Base-by-base conservation (phyloP, 805 yeast genomes). In the Yarrowia sp. region DNA sequence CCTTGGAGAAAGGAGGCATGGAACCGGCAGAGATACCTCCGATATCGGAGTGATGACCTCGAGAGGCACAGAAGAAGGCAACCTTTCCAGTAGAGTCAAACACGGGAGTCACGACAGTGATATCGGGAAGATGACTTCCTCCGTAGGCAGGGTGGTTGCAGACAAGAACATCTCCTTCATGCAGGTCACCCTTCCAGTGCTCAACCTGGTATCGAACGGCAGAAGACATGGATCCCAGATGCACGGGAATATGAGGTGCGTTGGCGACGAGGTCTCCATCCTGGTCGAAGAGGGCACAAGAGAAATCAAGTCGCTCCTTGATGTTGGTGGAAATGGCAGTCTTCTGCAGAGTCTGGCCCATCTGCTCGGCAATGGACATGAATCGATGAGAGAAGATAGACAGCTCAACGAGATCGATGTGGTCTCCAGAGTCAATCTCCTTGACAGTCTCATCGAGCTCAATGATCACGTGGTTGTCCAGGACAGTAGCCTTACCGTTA, bases 11-110 rank as follows among this genome's bases (percentile, higher is more conserved):
- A 10, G 97, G 97, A 15, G 98, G 97, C 92, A 93, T 92, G 0
- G 97, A 89, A 0, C 98, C 98, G 0, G 98, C 97, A 43, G 91
- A 79, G 69, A 89, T 86, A 14, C 97, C 96, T 16, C 98, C 98
- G 75, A 94, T 93, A 78, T 93, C 98, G 7, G 97, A 93, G 79
- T 94, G 98, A 79, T 93, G 98, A 1, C 97, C 98, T 72, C 98
- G 83, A 0, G 97, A 89, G 0, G 98, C 98, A 14, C 91, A 92
- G 82, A 91, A 93, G 77, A 93, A 93, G 36, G 92, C 85, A 43
- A 91, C 83, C 38, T 72, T 63, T n/a, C 72, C 74, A 67, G 81
- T 77, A 8, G 81, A 84, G 52, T 80, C 82, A 75, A 91, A 89
- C 1, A 93, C 92, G 0, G 98, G 98, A 0, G 97, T 90, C 55